These are phyloP conservation scores for Fusarium equiseti DNA, from an alignment of 2,329 filamentous ascomycete genomes.

Conservation along the genomic window DNA sequence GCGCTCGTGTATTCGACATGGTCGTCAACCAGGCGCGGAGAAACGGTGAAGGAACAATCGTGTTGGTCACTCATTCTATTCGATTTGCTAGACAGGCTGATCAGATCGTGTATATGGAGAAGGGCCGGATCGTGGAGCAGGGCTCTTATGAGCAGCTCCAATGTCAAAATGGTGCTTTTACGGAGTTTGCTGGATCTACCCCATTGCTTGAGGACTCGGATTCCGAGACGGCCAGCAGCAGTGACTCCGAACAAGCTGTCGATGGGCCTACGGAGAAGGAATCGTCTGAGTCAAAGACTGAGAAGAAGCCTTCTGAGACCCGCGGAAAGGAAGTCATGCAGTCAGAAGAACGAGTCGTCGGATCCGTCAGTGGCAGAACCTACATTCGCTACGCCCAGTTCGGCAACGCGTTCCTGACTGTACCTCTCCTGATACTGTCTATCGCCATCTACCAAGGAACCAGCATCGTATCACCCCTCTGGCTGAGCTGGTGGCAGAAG, in stretches of 20 bases:
- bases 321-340: conserved; percentile 34
- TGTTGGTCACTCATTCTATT: conserved; percentile 26
- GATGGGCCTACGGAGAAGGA: rapidly evolving
- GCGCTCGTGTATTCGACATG: conserved; percentile 24
- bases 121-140: conserved; percentile 5
- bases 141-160: conserved; percentile 13
- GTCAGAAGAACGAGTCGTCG: conserved; percentile 22
- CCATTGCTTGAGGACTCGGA: background rate
- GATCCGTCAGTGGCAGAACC: conserved; percentile 22
- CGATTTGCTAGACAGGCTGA: conserved; percentile 24
- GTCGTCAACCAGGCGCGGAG: conserved; percentile 16
- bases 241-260: background rate
- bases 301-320: background rate
- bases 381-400: conserved; percentile 31
- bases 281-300: rapidly evolving
- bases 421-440: conserved; percentile 9
- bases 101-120: conserved; percentile 28
- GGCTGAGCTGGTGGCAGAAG: conserved; percentile 34
- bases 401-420: conserved; percentile 23
- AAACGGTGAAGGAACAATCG: background rate
- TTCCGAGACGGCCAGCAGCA: background rate
- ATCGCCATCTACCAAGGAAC: conserved; percentile 26
- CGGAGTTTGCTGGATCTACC: background rate
- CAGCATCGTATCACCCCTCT: conserved; percentile 26
- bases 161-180: background rate